Base-by-base conservation (phyloP, 2,329 filamentous ascomycete genomes). In the Colletotrichum euphorbiae region DNA sequence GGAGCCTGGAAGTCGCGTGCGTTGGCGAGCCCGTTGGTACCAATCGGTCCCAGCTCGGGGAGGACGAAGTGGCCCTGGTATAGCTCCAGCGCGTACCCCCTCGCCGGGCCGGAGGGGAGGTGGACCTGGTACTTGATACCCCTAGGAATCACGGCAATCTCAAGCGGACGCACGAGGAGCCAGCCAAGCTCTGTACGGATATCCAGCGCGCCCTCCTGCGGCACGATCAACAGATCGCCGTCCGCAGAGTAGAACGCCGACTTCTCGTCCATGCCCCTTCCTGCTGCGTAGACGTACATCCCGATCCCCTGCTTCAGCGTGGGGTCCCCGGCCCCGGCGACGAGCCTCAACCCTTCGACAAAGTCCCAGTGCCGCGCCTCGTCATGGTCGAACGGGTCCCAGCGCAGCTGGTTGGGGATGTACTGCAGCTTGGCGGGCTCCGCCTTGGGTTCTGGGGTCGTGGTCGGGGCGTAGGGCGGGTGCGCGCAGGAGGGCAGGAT, bases 221-320 rank as follows among this genome's bases (percentile, higher is more conserved):
- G 85, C 13, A 95, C 91, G 70, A 95, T 89, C 63, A 94, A 79
- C 73, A 93, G 87, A 76, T 95, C 92, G 12, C 92, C 92, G 75
- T 95, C 92, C 0, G 93, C 91, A 3, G 91, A 94, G 83, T 95
- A 97, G 77, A 94, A 97, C 0, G 93, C 93, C 56, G 90, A 84
- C 43, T 87, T 86, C n/a, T 84, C 80, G 55, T 84, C 83, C 94
- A 97, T 97, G 75, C 90, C 89, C 76, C 87, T 90, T 19, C 92
- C 92, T 0, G 91, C 92, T 1, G 91, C 90, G 75, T 93, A 97
- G 64, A 96, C 88, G 77, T 92, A 90, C 69, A 96, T 93, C 21
- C 92, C 93, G 46, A 97, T 74, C 0, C 94, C 94, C 17, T 87
- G 83, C 80, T 97, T 97, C 77, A 91, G 85, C 0, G 90, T 91